Evolutionary conservation across 441 rosid species (phyloP).

Genomic region (Flueggea neowawraea): DNA sequence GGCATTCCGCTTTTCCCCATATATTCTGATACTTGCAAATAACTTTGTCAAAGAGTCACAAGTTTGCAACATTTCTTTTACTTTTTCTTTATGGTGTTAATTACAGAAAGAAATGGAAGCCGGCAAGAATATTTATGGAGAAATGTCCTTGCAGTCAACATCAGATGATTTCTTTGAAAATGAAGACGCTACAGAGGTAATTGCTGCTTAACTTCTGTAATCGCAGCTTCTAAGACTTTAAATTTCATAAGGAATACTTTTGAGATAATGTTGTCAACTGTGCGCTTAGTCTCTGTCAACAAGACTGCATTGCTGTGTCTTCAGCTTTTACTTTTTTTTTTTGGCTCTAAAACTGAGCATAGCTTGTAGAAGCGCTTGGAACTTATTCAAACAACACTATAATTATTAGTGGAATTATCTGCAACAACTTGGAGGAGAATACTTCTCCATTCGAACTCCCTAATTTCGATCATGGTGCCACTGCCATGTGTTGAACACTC

Average conservation of each 20-base stretch:
- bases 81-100: constrained; percentile 10
- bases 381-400: too few species aligned
- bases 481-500: too few species aligned
- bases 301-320: neutral
- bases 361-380: too few species aligned
- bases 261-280: neutral
- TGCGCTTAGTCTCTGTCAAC: neutral
- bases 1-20: constrained; percentile 10
- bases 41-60: neutral
- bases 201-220: neutral
- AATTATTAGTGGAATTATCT: too few species aligned
- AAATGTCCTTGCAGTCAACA: constrained; percentile 26
- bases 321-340: too few species aligned
- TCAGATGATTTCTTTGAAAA: constrained; percentile 33
- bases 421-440: too few species aligned
- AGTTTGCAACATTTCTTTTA: neutral
- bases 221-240: neutral
- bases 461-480: too few species aligned
- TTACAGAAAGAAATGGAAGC: constrained; percentile 43
- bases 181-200: constrained; percentile 47
- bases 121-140: constrained; percentile 32
- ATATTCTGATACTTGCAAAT: constrained; percentile 2
- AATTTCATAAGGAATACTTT: neutral
- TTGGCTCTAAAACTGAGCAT: too few species aligned
- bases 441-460: too few species aligned